Evolutionary conservation across 345 rosid genomes (phyloP).

Genomic region (Citrus hindsii): DNA sequence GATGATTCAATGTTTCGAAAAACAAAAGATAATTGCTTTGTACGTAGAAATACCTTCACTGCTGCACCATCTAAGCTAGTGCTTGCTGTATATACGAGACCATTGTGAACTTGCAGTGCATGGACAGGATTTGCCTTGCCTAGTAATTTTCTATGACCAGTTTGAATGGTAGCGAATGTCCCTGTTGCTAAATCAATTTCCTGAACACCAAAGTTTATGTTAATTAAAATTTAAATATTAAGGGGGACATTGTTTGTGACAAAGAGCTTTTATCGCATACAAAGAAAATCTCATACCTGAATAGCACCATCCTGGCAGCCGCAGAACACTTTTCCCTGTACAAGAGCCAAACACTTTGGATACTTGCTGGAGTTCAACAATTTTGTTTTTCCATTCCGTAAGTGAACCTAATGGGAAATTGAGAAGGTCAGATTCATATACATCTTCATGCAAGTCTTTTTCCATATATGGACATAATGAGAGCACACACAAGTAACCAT

Average conservation of each 20-base stretch:
- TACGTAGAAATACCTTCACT: conserved; percentile 44
- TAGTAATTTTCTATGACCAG: conserved; percentile 52
- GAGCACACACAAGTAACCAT: background rate
- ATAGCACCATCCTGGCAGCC: conserved; percentile 70
- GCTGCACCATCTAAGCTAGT: conserved; percentile 48
- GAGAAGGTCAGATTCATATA: background rate
- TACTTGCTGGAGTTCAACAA: conserved; percentile 40
- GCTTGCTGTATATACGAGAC: conserved; percentile 56
- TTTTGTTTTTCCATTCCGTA: conserved; percentile 63
- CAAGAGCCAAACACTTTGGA: conserved; percentile 51
- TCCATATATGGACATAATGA: background rate
- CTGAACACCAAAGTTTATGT: conserved; percentile 22
- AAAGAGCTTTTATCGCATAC: background rate
- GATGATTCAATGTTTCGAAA: background rate
- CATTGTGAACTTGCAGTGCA: conserved; percentile 47
- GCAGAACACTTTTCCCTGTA: conserved; percentile 57
- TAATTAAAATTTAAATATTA: background rate
- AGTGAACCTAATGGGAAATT: conserved; percentile 39
- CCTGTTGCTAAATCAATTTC: conserved; percentile 73
- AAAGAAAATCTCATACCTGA: conserved; percentile 39
- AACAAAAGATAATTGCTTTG: background rate
- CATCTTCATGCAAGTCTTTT: background rate
- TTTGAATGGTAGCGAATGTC: conserved; percentile 49
- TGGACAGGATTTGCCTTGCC: conserved; percentile 52
- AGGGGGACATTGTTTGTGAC: background rate